phyloP scores from a whole-genome alignment of 345 rosid species.

The Hibiscus tridactylites region DNA sequence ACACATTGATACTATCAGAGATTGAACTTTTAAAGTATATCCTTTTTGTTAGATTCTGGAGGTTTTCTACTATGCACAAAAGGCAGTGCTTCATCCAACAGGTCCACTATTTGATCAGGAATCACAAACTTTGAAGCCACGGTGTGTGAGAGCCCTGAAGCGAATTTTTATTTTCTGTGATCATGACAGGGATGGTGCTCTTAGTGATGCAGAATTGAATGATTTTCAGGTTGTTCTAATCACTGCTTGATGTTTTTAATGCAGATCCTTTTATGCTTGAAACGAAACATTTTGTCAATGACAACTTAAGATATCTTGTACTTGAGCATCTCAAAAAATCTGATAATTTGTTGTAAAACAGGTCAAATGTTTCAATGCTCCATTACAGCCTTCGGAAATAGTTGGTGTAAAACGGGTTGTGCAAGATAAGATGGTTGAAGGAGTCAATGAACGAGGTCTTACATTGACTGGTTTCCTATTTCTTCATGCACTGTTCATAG shows the following conservation, averaged over 20 bases:
- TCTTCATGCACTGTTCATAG: slow-evolving; percentile 92
- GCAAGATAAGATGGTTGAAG: slow-evolving; percentile 85
- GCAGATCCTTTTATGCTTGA: neutral
- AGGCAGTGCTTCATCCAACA: slow-evolving; percentile 74
- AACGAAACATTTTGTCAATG: neutral
- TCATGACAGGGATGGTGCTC: slow-evolving; percentile 61
- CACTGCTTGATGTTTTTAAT: neutral
- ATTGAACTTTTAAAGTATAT: neutral
- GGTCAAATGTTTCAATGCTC: slow-evolving; percentile 97
- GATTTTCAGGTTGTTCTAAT: slow-evolving; percentile 52
- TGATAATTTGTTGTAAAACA: slow-evolving; percentile 29
- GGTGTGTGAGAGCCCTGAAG: slow-evolving; percentile 80
- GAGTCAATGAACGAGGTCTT: slow-evolving; percentile 87
- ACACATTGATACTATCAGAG: neutral
- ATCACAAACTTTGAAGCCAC: slow-evolving; percentile 66
- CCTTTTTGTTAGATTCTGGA: slow-evolving; percentile 44
- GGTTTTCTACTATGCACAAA: slow-evolving; percentile 75
- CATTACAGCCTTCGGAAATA: slow-evolving; percentile 92
- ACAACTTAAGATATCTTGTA: neutral
- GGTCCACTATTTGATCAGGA: slow-evolving; percentile 79
- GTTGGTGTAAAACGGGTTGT: slow-evolving; percentile 88
- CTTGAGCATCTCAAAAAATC: slow-evolving; percentile 16
- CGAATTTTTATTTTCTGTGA: slow-evolving; percentile 72
- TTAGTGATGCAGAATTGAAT: slow-evolving; percentile 59
- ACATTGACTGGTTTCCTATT: slow-evolving; percentile 93